Base-by-base conservation (phyloP, 2,329 filamentous ascomycete species). In the Pyrenophora tritici-repentis region DNA sequence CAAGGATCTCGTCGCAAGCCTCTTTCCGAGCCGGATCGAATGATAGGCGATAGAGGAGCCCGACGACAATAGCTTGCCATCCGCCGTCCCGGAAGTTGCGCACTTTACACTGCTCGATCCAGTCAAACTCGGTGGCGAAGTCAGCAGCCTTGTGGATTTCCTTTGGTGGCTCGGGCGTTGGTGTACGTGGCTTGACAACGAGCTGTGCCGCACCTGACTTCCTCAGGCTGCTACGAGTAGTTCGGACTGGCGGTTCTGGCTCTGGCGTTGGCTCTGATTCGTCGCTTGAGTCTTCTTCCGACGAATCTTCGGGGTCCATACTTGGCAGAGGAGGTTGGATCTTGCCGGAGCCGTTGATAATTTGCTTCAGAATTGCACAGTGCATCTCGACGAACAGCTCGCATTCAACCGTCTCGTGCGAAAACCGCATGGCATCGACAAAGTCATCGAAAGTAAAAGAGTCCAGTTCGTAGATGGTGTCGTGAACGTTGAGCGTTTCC, bases 401-500 rank as follows among this genome's bases (percentile, higher is more conserved):
- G 44, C 94, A 94, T 6, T 88, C 86, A 1, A 85, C 78, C 17
- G 90, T 85, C 29, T 87, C 83, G 0, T 86, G 91, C 0, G 88
- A 83, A 50, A 92, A 87, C 41, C 86, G 83, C 80, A 99, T 86
- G 0, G 92, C 88, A 70, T 97, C 89, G 4, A 96, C 81, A 65
- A 92, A 97, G 72, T 99, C 94, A 71, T 99, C 94, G 66, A 97
- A 95, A 0, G 93, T 97, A 69, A 99, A 99, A 0, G 93, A 97
- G 73, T 99, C 94, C 20, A 99, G 81, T 66, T 90, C 85, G 68
- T 96, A 96, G 14, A 97, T 88, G 66, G 96, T 91, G 68, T 91
- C 96, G 70, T 97, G 97, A n/a, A 99, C 93, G 66, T 97, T 99
- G 29, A 99, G 81, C 0, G 92, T 97, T 64, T 97, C 91, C 94